Base-by-base conservation (phyloP, 495 filamentous ascomycete species). In the Annulohypoxylon nitens region DNA sequence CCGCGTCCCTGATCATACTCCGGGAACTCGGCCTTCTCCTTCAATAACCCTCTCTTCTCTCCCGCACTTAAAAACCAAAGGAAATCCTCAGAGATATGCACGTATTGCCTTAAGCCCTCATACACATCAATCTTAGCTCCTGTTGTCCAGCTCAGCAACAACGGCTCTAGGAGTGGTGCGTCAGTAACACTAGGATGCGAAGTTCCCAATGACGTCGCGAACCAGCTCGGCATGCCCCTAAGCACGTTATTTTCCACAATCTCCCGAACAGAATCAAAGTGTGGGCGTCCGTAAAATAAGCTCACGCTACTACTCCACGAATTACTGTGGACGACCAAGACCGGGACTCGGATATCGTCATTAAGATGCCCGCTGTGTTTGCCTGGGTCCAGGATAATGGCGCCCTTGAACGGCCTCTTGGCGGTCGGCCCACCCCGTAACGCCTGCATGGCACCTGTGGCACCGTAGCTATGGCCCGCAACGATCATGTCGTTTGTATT, bases 151-250 rank as follows among this genome's bases (percentile, higher is more conserved):
- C 81, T 80, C 3, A 87, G 75, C 26, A 88, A 74, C 41, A 81
- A 75, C 10, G 85, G 85, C 64, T 85, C 81, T 7, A 88, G 78
- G 14, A 88, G 79, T 34, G 86, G 86, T 26, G 86, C 86, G 72
- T 88, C 86, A 0, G 86, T 87, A 39, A 87, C 82, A 0, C 81
- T 84, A 3, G 86, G 83, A 69, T 88, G 86, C 3, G 86, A 81
- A 0, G 84, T 87, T 20, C 86, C 85, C 2, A 84, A 71, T 0
- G 75, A 78, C 0, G 86, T 88, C 69, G 86, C 79, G 73, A 88
- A 88, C 86, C 86, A 88, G 0, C 79, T 78, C 14, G 81, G 75
- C 50, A 79, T 75, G 0, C 79, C 79, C 12, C 81, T 69, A 43
- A 60, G 20, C 23, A 75, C 78, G 45, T 80, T 81, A n/a, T 78